Conservation (phyloP, 2,329 filamentous ascomycete genomes). For the Parastagonospora avenae region DNA sequence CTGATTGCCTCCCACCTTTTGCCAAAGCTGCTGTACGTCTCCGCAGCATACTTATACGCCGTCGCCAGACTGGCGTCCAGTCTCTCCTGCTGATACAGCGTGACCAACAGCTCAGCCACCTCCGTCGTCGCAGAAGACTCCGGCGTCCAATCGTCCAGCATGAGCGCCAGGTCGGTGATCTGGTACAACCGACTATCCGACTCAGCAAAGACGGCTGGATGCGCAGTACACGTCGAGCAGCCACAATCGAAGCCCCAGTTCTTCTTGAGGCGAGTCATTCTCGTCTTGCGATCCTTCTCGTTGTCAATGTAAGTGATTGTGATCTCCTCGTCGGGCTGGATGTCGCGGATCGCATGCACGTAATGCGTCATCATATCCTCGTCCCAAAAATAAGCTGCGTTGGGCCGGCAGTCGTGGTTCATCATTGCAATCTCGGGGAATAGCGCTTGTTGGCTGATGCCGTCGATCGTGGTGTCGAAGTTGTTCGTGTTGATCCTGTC, state of each 20-base stretch:
- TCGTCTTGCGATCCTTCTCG: conserved; percentile 33
- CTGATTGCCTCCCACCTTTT: conserved; percentile 34
- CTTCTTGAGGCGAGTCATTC: conserved; percentile 36
- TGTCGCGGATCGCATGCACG: conserved; percentile 47
- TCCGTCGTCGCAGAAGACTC: conserved; percentile 31
- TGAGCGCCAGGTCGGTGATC: conserved; percentile 36
- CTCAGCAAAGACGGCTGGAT: conserved; percentile 25
- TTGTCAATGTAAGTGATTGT: conserved; percentile 52
- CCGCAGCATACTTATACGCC: conserved; percentile 48
- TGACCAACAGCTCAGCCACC: conserved; percentile 44
- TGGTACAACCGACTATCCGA: conserved; percentile 44
- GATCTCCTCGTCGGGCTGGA: conserved; percentile 49
- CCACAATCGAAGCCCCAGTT: conserved; percentile 50
- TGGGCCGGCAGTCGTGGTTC: conserved; percentile 46
- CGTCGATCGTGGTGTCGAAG: conserved; percentile 36
- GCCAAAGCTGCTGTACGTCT: conserved; percentile 46
- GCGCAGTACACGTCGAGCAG: conserved; percentile 46
- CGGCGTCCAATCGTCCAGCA: conserved; percentile 36
- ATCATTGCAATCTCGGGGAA: conserved; percentile 45
- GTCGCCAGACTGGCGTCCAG: conserved; percentile 44
- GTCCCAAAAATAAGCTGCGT: conserved; percentile 51
- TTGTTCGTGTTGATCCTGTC: conserved; percentile 45
- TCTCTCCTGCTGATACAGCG: conserved; percentile 45
- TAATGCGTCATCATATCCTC: conserved; percentile 45
- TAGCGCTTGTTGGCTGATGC: conserved; percentile 28